Conservation (phyloP, 768 basidiomycete genomes). For the Cystoderma amianthinum region DNA sequence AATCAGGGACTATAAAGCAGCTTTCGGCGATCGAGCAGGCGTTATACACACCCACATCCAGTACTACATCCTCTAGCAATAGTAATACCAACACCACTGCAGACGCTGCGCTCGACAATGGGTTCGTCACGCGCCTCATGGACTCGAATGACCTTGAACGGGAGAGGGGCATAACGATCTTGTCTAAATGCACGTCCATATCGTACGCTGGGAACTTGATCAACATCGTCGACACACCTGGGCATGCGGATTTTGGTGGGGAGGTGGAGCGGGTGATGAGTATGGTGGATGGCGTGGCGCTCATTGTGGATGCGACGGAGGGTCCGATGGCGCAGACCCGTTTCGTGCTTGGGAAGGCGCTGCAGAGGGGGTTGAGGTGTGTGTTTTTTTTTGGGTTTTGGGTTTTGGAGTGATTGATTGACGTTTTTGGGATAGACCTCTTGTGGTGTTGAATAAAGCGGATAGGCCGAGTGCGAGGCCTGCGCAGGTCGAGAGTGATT, state of each 20-base stretch:
- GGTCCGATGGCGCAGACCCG: conserved; percentile 57
- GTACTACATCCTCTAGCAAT: conserved; percentile 16
- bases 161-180: conserved; percentile 56
- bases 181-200: conserved; percentile 51
- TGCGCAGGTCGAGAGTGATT: conserved; percentile 39
- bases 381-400: conserved; percentile 9
- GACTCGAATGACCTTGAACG: conserved; percentile 49
- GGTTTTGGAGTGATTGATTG: not conserved
- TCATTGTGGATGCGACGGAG: conserved; percentile 55
- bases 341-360: conserved; percentile 42
- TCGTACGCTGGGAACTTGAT: conserved; percentile 41
- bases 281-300: conserved; percentile 55
- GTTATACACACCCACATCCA: conserved; percentile 20
- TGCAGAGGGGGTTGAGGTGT: conserved; percentile 33
- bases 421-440: conserved; percentile 20
- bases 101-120: conserved; percentile 26
- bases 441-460: conserved; percentile 46
- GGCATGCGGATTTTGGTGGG: conserved; percentile 58
- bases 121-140: conserved; percentile 39
- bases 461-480: conserved; percentile 37
- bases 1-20: conserved; percentile 39
- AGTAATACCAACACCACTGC: conserved; percentile 20
- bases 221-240: conserved; percentile 57
- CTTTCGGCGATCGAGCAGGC: conserved; percentile 27
- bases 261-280: conserved; percentile 56